phyloP scores from a whole-genome alignment of 2,329 filamentous ascomycete genomes.

The Lachnellula arida region DNA sequence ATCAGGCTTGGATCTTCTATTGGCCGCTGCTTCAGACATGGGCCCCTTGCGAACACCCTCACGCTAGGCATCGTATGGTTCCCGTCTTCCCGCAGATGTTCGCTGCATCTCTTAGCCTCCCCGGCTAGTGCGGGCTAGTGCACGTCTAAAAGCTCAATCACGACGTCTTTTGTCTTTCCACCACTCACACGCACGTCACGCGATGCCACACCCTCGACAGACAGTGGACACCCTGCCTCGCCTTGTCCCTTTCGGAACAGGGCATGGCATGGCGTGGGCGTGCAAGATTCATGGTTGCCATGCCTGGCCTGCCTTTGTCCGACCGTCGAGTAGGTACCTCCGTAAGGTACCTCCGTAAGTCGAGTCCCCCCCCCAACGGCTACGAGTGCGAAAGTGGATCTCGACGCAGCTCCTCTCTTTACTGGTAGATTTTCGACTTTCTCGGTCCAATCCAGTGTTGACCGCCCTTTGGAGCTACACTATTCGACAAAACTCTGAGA shows the following conservation, averaged over 20 bases:
- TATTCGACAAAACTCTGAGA: slow-evolving; percentile 24
- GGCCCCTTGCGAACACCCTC: background rate
- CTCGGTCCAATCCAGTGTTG: slow-evolving; percentile 30
- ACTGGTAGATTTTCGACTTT: slow-evolving; percentile 10
- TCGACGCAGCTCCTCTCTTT: background rate
- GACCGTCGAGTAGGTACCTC: background rate
- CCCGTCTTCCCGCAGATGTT: slow-evolving; percentile 6
- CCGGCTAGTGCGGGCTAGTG: background rate
- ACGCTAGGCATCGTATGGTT: slow-evolving; percentile 8
- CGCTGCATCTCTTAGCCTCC: background rate
- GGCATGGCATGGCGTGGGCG: background rate
- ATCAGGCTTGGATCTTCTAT: slow-evolving; percentile 1
- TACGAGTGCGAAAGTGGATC: background rate
- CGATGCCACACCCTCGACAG: slow-evolving; percentile 11
- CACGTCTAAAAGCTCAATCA: slow-evolving; percentile 9
- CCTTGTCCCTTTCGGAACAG: background rate
- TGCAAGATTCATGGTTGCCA: slow-evolving; percentile 13
- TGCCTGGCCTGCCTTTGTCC: slow-evolving; percentile 9
- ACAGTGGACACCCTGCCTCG: slow-evolving; percentile 3
- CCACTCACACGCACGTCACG: slow-evolving; percentile 19
- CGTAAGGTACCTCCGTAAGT: background rate
- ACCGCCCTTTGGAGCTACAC: slow-evolving; percentile 25
- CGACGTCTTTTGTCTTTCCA: background rate
- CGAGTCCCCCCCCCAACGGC: background rate
- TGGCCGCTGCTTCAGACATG: slow-evolving; percentile 6